Evolutionary conservation across 2,329 filamentous ascomycete genomes (phyloP).

Genomic region (Penicillium nordicum): DNA sequence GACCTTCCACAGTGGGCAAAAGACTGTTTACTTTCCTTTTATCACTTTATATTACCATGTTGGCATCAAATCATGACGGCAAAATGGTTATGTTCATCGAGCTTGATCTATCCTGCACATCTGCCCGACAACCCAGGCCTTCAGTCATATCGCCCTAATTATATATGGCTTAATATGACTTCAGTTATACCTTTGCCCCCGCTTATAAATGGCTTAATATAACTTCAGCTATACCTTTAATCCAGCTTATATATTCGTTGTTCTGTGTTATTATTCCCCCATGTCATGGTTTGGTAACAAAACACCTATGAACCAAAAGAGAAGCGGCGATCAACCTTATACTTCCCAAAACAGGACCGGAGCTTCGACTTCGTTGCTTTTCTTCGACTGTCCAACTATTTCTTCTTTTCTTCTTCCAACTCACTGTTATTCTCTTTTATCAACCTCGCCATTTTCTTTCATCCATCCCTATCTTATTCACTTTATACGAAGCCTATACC

Average conservation of each 20-base stretch:
- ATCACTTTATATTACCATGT: constrained; percentile 20
- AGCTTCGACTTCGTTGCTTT: not conserved
- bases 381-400: not conserved
- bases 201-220: not conserved
- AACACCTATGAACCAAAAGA: not conserved
- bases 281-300: not conserved
- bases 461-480: not conserved
- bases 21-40: constrained; percentile 19
- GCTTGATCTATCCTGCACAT: not conserved
- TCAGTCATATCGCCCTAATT: not conserved
- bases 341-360: not conserved
- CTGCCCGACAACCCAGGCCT: not conserved
- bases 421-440: not conserved
- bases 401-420: not conserved
- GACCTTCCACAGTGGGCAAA: constrained; percentile 22
- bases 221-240: no score
- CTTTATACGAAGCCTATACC: not conserved
- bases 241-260: not conserved
- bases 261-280: not conserved
- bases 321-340: not conserved
- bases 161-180: not conserved
- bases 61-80: constrained; percentile 8
- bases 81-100: not conserved
- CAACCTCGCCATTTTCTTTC: not conserved
- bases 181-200: no score